Percentiles rank a stretch among this genome's conserved stretches.
Evolutionary conservation across 169 alveolate species (phyloP).

Genomic region (Cryptosporidium andersoni): DNA sequence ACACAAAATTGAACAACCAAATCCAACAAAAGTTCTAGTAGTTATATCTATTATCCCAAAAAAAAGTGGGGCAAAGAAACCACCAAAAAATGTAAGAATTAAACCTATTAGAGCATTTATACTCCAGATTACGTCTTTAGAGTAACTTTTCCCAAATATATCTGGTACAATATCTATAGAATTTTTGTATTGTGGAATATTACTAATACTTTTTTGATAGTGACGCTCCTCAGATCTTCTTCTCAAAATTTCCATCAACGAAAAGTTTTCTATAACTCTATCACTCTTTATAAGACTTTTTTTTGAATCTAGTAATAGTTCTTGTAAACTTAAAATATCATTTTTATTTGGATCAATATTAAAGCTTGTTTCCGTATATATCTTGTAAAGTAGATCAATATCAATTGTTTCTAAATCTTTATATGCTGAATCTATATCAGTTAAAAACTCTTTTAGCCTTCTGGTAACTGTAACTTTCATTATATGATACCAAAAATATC

Average conservation of each 20-base stretch:
- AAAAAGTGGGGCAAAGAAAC: slow-evolving; percentile 60
- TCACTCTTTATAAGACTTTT: neutral
- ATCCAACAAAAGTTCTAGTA: slow-evolving; percentile 43
- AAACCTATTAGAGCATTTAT: slow-evolving; percentile 67
- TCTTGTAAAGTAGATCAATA: slow-evolving; percentile 44
- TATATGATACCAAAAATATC: neutral
- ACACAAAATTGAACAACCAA: slow-evolving; percentile 62
- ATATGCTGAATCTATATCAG: slow-evolving; percentile 7
- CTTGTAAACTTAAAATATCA: slow-evolving; percentile 45
- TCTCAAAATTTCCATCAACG: slow-evolving; percentile 47
- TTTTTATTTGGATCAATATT: slow-evolving; percentile 1
- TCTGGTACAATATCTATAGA: slow-evolving; percentile 33
- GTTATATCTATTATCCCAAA: slow-evolving; percentile 44
- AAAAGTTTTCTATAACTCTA: neutral
- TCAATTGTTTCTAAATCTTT: slow-evolving; percentile 33
- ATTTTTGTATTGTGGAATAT: slow-evolving; percentile 19
- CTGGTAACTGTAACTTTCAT: slow-evolving; percentile 62
- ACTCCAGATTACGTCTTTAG: slow-evolving; percentile 62
- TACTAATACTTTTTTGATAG: slow-evolving; percentile 35
- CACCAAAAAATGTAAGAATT: slow-evolving; percentile 62
- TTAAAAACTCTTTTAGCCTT: slow-evolving; percentile 43
- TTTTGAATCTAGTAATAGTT: slow-evolving; percentile 27
- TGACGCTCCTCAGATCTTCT: slow-evolving; percentile 63
- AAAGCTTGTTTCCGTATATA: slow-evolving; percentile 16
- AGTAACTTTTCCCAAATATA: slow-evolving; percentile 39